Conservation (phyloP, 1,139 yeast genomes). For the Casaregolazyma suthepensis region DNA sequence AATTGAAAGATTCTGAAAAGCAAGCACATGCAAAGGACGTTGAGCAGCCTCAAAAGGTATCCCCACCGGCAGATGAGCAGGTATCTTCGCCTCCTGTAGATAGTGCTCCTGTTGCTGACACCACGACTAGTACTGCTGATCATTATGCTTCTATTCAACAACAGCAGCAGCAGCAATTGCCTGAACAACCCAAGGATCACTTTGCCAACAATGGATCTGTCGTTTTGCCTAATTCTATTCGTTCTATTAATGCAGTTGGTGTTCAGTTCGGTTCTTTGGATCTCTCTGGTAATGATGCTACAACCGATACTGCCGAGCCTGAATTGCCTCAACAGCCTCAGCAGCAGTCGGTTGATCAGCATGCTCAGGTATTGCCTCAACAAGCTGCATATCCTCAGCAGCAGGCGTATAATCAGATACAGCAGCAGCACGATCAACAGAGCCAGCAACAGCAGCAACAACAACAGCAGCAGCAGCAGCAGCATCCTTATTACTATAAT, state of each 20-base stretch:
- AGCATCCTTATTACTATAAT: conserved; percentile 3
- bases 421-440: conserved; percentile 15
- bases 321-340: conserved; percentile 11
- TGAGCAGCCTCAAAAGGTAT: neutral
- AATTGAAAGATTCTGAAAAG: conserved; percentile 19
- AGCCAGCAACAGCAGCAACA: conserved; percentile 17
- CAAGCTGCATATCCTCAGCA: conserved; percentile 12
- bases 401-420: conserved; percentile 10
- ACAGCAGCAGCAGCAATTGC: conserved; percentile 5
- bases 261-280: conserved; percentile 66
- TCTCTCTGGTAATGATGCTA: conserved; percentile 31
- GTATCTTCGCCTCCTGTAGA: conserved; percentile 14
- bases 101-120: conserved; percentile 13
- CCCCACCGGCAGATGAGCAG: neutral
- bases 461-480: conserved; percentile 14
- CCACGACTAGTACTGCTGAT: conserved; percentile 13
- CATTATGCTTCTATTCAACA: conserved; percentile 12
- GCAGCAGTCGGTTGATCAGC: neutral
- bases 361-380: neutral
- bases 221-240: conserved; percentile 52
- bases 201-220: conserved; percentile 41
- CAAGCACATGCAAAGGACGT: conserved; percentile 13
- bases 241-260: conserved; percentile 49
- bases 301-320: conserved; percentile 17
- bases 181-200: conserved; percentile 6